Base-by-base conservation (phyloP, 306 rosid genomes). In the Acmispon strigosus region DNA sequence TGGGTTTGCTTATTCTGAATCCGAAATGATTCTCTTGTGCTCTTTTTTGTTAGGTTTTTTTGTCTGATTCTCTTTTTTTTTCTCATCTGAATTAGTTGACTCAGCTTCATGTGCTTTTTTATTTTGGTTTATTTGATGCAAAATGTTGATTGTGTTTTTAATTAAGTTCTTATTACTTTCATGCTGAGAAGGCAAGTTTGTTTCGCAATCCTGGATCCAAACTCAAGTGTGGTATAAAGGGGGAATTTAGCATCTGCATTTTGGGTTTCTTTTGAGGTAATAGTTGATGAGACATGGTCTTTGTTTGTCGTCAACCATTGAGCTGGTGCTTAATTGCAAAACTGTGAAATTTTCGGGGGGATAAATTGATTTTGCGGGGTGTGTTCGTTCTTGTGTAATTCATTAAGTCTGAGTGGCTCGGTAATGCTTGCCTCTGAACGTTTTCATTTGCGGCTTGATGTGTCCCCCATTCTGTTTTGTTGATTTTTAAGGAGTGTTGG, bases 211-310 rank as follows among this genome's bases (percentile, higher is more conserved):
- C 36, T 2, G 66, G 57, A 70, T 47, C 76, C 22, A 57, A 43
- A 42, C 32, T 24, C 27, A 24, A 14, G 18, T 19, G 14, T 6
- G 62, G 54, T 39, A 15, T 62, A 37, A 8, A 48, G 49, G 14
- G 67, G 32, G 43, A 37, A 62, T 47, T 24, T 74, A 61, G 13
- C 60, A 5, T 73, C 39, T 60, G 44, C 32, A 22, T 66, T 41
- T 2, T 19, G 41, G 69, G 59, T 17, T 72, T 44, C 47, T 80
- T 75, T 47, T 39, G 54, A 60, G 37, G 61, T 50, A 15, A 39
- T 76, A 27, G 49, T 19, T 49, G 27, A 19, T n/a, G 16, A 37
- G 41, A 6, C 16, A 4, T 19, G 62, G 16, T 69, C 41, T 37
- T 39, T 50, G 13, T 10, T 47, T 47, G 41, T 19, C 32, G 51